Evolutionary conservation across 2,329 filamentous ascomycete species (phyloP).

Genomic region (Aureobasidium namibiae): DNA sequence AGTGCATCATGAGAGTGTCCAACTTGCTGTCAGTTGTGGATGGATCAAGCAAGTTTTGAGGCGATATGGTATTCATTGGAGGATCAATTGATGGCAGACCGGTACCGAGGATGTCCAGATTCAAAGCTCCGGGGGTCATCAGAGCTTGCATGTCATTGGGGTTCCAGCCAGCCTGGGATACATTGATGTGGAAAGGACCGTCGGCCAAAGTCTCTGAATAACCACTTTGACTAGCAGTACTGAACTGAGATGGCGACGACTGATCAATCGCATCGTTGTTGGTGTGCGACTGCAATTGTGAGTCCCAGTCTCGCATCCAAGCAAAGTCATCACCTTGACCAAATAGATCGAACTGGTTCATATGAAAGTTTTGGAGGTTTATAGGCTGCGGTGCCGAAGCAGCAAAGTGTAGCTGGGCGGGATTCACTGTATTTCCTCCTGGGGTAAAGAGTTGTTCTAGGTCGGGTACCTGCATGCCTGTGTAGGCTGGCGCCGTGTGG

Average conservation of each 20-base stretch:
- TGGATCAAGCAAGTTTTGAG: conserved; percentile 65
- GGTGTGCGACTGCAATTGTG: conserved; percentile 54
- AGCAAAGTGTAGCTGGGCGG: conserved; percentile 70
- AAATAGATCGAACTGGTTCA: conserved; percentile 44
- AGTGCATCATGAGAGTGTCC: conserved; percentile 54
- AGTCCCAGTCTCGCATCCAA: conserved; percentile 77
- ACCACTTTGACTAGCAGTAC: conserved; percentile 84
- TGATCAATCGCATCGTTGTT: conserved; percentile 81
- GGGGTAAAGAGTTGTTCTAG: conserved; percentile 63
- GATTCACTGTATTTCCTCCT: conserved; percentile 51
- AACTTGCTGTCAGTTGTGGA: conserved; percentile 63
- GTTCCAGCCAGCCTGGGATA: conserved; percentile 47
- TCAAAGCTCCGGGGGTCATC: conserved; percentile 58
- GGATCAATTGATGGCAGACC: conserved; percentile 70
- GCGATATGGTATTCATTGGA: conserved; percentile 64
- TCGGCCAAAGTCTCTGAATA: conserved; percentile 90
- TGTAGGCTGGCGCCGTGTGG: conserved; percentile 69
- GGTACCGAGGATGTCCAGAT: conserved; percentile 64
- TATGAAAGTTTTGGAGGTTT: conserved; percentile 29
- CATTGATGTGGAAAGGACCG: conserved; percentile 36
- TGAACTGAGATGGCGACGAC: conserved; percentile 92
- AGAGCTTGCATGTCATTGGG: conserved; percentile 60
- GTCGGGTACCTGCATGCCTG: conserved; percentile 61
- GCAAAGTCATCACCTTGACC: conserved; percentile 65
- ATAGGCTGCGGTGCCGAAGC: conserved; percentile 46